Evolutionary conservation across 1,139 yeast species (phyloP).

Genomic region (Diutina mesorugosa): DNA sequence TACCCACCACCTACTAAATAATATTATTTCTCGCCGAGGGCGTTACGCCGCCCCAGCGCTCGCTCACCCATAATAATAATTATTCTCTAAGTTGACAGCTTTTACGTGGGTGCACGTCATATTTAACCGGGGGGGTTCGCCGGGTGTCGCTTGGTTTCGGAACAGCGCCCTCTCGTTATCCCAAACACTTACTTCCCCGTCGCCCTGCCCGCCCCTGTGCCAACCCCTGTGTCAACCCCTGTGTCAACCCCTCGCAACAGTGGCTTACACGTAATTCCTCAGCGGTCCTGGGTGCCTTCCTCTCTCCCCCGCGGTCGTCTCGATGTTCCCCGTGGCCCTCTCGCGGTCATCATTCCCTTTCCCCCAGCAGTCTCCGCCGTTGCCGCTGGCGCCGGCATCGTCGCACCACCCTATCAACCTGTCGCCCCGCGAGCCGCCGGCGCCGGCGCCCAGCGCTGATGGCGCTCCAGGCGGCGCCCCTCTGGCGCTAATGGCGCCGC

Average conservation of each 20-base stretch:
- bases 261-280: too few relatives aligned
- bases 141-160: neutral
- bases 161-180: neutral
- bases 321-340: slow-evolving; percentile 1
- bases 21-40: neutral
- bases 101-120: neutral
- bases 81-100: neutral
- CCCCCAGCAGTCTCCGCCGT: neutral
- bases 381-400: neutral
- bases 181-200: neutral
- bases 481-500: neutral
- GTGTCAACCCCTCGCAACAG: too few relatives aligned
- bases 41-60: neutral
- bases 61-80: neutral
- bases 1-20: too few relatives aligned
- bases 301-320: neutral
- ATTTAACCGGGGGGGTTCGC: neutral
- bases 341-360: neutral
- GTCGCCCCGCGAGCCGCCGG: neutral
- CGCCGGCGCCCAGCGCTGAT: neutral
- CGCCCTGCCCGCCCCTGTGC: neutral
- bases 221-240: too few relatives aligned
- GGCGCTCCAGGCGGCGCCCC: too few relatives aligned
- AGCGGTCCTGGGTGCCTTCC: too few relatives aligned
- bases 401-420: neutral